Evolutionary conservation across 148 eudicot species (phyloP), one percentile per base, ranked within the genome.

Genomic region (Vaccinium vitisidaea): DNA sequence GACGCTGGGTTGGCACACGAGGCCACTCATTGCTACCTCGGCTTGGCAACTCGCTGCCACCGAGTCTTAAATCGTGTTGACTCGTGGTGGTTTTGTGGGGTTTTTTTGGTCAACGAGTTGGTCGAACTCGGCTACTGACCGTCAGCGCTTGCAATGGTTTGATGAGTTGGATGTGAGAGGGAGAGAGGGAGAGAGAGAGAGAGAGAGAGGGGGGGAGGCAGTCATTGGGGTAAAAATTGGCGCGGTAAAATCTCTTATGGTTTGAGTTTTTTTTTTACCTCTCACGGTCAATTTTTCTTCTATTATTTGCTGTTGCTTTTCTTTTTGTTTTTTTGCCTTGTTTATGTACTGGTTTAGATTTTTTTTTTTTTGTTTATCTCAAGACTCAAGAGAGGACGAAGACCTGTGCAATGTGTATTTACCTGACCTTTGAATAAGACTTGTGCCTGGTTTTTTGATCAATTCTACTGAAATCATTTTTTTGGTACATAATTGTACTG

Each of bases 11-110:
- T 97, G 99, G 99, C 98, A 97, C 75, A 91, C 92, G 0, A 85
- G 99, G 46, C 95, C 99, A n/a, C 91, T 95, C n/a, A 95, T 97
- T 48, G 93, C 99, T 32, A 94, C 99, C 69, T 97, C 99, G 2
- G 99, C 99, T 11, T 97, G 99, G 99, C 95, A 90, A 88, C 88
- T 89, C 78, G 75, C 80, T 63, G 55, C 86, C 50, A 76, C 56
- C n/a, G 88, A 74, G 80, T 82, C 36, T 6, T 54, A 27, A 61
- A 43, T 52, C 70, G 87, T 54, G 88, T 86, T 4, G 71, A 84
- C 85, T 84, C 84, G 71, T 84, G 8, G 59, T 21, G 0, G 46
- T 7, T 13, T 21, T 32, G 4, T 4, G 5, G 46, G 0, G 4
- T 39, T 43, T 5, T 48, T 76, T 52, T 5, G 58, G 80, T 76